These are phyloP conservation scores for Psilocybe azurescens DNA, from an alignment of 768 basidiomycete species.

Conservation along the genomic window DNA sequence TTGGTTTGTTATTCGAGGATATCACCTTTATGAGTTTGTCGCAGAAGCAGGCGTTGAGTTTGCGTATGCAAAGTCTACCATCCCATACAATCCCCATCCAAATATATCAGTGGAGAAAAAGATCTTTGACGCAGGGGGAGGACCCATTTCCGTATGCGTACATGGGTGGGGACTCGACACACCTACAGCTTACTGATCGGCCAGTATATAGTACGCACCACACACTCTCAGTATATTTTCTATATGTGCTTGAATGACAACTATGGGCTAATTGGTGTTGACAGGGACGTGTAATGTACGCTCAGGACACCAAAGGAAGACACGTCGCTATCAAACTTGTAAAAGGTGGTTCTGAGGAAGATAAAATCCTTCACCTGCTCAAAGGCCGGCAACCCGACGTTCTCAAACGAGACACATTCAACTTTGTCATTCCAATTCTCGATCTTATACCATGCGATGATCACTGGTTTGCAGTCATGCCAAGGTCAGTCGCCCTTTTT, in stretches of 20 bases:
- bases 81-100: too few relatives aligned
- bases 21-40: neutral
- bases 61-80: neutral
- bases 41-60: neutral
- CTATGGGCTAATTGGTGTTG: too few relatives aligned
- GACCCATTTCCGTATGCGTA: neutral
- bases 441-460: neutral
- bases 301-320: too few relatives aligned
- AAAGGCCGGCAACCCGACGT: neutral
- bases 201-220: neutral
- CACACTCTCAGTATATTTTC: too few relatives aligned
- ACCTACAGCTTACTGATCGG: neutral
- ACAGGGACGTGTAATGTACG: too few relatives aligned
- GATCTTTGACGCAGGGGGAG: neutral
- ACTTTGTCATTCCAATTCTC: neutral
- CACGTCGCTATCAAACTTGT: too few relatives aligned
- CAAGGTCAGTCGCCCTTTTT: neutral
- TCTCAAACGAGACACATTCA: neutral
- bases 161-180: neutral
- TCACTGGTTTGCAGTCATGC: constrained; percentile 3
- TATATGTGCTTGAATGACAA: too few relatives aligned
- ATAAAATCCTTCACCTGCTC: neutral
- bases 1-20: neutral
- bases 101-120: neutral
- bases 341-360: too few relatives aligned